Percentiles rank a stretch among this genome's conserved stretches.
Conservation (phyloP, 345 rosid species). For the Eucalyptus marginata region DNA sequence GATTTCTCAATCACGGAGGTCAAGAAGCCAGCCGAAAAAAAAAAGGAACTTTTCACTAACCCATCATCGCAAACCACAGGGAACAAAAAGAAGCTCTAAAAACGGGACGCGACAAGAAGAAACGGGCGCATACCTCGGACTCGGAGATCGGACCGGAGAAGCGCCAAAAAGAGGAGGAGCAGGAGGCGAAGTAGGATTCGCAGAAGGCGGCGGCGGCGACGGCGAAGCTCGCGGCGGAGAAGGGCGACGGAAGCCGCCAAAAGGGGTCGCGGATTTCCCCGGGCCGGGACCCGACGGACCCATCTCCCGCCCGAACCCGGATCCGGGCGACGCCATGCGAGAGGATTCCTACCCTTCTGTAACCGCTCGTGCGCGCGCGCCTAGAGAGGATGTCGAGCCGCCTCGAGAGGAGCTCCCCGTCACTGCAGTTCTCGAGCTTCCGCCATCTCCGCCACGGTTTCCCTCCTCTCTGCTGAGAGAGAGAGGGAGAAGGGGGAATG, state of each 20-base stretch:
- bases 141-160: not conserved
- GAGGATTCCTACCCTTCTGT: not conserved
- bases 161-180: not conserved
- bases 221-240: conserved; percentile 3
- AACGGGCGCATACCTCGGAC: not conserved
- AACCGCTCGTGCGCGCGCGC: not conserved
- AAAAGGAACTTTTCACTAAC: not conserved
- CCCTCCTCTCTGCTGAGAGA: not conserved
- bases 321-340: not conserved
- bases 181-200: not conserved
- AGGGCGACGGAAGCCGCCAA: conserved; percentile 16
- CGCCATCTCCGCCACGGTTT: not conserved
- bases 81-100: not conserved
- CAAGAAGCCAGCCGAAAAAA: not conserved
- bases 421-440: not conserved
- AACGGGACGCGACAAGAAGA: not conserved
- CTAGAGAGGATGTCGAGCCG: not conserved
- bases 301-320: conserved; percentile 31
- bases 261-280: not conserved
- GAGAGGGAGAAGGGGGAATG: not conserved
- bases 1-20: not conserved
- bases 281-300: conserved; percentile 21
- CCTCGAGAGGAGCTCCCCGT: not conserved
- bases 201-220: not conserved
- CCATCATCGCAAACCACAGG: not conserved